Conservation (phyloP, 495 filamentous ascomycete genomes). For the Penicillium pulvis region DNA sequence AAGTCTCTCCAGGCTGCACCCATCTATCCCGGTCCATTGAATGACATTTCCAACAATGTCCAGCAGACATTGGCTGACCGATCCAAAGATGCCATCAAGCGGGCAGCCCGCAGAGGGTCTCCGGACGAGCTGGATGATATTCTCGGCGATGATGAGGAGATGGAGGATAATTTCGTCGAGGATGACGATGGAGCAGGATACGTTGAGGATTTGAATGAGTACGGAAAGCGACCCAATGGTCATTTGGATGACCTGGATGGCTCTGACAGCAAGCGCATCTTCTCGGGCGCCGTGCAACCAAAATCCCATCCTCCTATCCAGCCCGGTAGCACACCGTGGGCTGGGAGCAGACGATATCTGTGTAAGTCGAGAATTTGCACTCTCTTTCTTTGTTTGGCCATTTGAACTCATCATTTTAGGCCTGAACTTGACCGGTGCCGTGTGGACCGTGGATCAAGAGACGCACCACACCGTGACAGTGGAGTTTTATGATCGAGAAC, state of each 20-base stretch:
- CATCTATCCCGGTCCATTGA: slow-evolving; percentile 78
- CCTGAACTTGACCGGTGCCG: slow-evolving; percentile 87
- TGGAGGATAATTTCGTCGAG: slow-evolving; percentile 77
- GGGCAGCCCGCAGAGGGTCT: slow-evolving; percentile 45
- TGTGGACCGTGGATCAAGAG: slow-evolving; percentile 97
- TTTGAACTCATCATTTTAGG: slow-evolving; percentile 39
- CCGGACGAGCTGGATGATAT: slow-evolving; percentile 64
- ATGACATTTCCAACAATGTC: slow-evolving; percentile 69
- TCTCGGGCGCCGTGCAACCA: slow-evolving; percentile 60
- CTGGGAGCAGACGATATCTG: slow-evolving; percentile 88
- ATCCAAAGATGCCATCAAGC: slow-evolving; percentile 50
- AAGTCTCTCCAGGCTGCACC: slow-evolving; percentile 73
- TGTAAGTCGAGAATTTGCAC: slow-evolving; percentile 46
- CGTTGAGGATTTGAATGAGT: slow-evolving; percentile 60
- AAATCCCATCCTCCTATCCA: slow-evolving; percentile 83
- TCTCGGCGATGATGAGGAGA: slow-evolving; percentile 48
- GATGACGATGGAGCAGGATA: slow-evolving; percentile 98
- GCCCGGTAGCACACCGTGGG: slow-evolving; percentile 92
- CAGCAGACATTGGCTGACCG: slow-evolving; percentile 57
- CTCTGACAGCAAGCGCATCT: slow-evolving; percentile 62
- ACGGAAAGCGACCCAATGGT: slow-evolving; percentile 59
- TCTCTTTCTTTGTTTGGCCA: not conserved
- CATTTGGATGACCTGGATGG: slow-evolving; percentile 52
- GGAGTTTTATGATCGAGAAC: slow-evolving; percentile 94
- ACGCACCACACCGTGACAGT: slow-evolving; percentile 94